Evolutionary conservation across 1,284 basidiomycete species (phyloP).

Genomic region (Wolfiporia cocos): DNA sequence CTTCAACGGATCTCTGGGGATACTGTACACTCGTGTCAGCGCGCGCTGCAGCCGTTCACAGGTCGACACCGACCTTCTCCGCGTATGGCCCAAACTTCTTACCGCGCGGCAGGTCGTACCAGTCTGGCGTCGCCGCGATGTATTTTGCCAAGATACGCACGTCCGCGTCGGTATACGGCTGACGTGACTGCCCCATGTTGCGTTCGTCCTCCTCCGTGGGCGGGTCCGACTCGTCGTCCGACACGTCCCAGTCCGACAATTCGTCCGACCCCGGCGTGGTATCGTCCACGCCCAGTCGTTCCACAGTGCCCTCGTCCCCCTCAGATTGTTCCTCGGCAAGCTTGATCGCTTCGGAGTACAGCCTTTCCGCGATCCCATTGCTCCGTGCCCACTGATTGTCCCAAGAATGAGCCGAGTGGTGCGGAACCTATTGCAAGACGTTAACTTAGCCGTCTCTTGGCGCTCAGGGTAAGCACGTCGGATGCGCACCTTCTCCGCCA

Average conservation of each 20-base stretch:
- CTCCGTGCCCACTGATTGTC: constrained; percentile 2
- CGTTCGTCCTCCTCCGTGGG: constrained; percentile 36
- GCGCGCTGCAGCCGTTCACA: constrained; percentile 5
- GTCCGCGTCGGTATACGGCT: constrained; percentile 49
- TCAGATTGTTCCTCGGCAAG: too few species aligned
- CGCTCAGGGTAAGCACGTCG: not conserved
- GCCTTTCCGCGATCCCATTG: not conserved
- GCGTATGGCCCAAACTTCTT: constrained; percentile 50
- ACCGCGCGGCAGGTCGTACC: constrained; percentile 32
- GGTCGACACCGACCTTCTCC: constrained; percentile 37
- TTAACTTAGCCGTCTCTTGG: not conserved
- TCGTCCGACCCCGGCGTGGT: too few species aligned
- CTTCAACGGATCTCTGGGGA: constrained; percentile 44
- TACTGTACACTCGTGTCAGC: constrained; percentile 22
- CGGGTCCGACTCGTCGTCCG: constrained; percentile 6
- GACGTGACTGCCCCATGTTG: constrained; percentile 46
- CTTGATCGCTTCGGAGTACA: too few species aligned
- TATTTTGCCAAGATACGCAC: constrained; percentile 50
- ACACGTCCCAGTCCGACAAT: constrained; percentile 9
- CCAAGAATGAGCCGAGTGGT: constrained; percentile 4
- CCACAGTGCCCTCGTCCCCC: too few species aligned
- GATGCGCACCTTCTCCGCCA: constrained; percentile 46
- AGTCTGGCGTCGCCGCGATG: constrained; percentile 41
- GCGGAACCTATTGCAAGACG: constrained; percentile 2
- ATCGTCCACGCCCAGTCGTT: too few species aligned